Base-by-base conservation (phyloP, 495 filamentous ascomycete genomes). In the Xylaria flabelliformis region DNA sequence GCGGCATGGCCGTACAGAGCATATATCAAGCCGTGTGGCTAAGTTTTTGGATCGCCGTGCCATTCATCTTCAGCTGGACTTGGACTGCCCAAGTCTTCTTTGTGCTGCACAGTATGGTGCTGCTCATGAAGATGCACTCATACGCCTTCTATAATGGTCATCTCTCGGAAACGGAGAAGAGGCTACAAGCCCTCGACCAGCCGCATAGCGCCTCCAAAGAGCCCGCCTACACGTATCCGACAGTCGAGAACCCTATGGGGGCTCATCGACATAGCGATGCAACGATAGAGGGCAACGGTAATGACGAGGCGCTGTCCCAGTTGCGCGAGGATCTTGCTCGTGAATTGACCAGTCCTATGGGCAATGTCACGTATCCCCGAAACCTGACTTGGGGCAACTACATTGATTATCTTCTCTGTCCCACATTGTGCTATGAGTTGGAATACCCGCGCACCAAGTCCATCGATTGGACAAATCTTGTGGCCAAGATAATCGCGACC, bases 51-150 rank as follows among this genome's bases (percentile, higher is more conserved):
- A 90, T 97, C 64, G 88, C 89, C 85, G 92, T 94, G 81, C 96
- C 96, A 1, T 99, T 99, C 74, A 83, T 91, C 76, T 81, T 94
- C n/a, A 84, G 89, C 24, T 99, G 96, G 96, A 93, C 94, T 1
- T 90, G 89, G 89, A 99, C 96, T 7, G 91, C 95, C 34, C 96
- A 99, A 78, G 96, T 98, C 53, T 98, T 94, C 80, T 90, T 99
- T 73, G 91, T 95, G 15, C 88, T 99, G 19, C 96, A 99, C 79
- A 91, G 93, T 48, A 87, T 99, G 78, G 90, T 92, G 17, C 84
- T 99, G 8, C 89, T 98, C 34, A 99, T 99, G 96, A 99, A 99
- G 83, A 93, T 99, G 86, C 96, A 99, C 78, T 97, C 95, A 0
- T 99, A 98, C 78, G 92, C 93, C 34, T 98, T 98, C 82, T 99